phyloP scores from a whole-genome alignment of 441 rosid genomes.

The Populus tomentosa region DNA sequence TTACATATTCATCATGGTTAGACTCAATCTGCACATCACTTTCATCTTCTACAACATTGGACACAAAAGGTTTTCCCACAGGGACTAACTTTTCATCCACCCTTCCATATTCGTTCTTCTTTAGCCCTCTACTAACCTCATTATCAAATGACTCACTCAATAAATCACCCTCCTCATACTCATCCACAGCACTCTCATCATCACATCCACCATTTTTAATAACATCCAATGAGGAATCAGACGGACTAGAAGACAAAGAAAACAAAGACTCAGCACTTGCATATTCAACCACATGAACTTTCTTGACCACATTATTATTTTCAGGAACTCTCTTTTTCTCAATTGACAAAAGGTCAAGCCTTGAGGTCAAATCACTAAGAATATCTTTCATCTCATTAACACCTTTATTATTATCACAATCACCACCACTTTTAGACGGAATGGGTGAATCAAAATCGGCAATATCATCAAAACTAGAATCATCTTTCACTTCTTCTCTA shows the following conservation, averaged over 20 bases:
- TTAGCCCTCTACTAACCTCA: conserved; percentile 13
- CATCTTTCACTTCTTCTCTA: conserved; percentile 19
- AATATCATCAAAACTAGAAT: conserved; percentile 39
- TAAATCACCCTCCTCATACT: conserved; percentile 16
- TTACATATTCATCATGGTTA: conserved; percentile 11
- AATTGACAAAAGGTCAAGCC: conserved; percentile 73
- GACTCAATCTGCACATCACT: conserved; percentile 14
- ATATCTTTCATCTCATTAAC: conserved; percentile 69
- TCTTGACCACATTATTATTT: conserved; percentile 20
- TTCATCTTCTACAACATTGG: conserved; percentile 30
- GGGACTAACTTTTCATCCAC: conserved; percentile 22
- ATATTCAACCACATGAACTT: conserved; percentile 28
- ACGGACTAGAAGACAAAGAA: conserved; percentile 26
- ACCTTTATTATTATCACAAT: conserved; percentile 20
- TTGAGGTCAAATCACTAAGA: conserved; percentile 66
- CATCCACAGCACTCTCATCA: conserved; percentile 21
- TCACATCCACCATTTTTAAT: conserved; percentile 11
- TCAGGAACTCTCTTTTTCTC: conserved; percentile 45
- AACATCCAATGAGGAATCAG: conserved; percentile 28
- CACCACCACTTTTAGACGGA: conserved; percentile 28
- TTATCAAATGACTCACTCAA: conserved; percentile 15
- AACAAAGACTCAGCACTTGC: conserved; percentile 50
- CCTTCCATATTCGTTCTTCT: conserved; percentile 16
- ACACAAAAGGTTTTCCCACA: conserved; percentile 22
- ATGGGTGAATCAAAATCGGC: conserved; percentile 71